Evolutionary conservation across 192 early-diverging fungal species (phyloP), one percentile per base, ranked within the genome.

Genomic region (Pilobolus umbonatus): DNA sequence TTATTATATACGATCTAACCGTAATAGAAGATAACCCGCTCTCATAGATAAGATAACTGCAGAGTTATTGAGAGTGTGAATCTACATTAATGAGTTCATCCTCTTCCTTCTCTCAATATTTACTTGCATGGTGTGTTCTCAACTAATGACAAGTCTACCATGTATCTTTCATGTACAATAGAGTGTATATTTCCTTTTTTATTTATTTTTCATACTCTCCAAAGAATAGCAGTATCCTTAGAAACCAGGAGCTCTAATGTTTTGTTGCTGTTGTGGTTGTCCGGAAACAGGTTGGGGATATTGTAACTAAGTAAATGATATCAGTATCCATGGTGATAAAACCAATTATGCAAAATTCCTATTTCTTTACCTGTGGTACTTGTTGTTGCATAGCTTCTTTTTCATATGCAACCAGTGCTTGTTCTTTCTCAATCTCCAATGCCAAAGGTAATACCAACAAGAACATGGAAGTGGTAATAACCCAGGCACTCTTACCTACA

Each of bases 401-500:
- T 72, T 94, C 94, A 73, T 89, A 89, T 71, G 87, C 85, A 63
- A 89, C 78, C 67, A 93, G 77, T 61, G 86, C 86, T 64, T 87
- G 82, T 57, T 97, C 94, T 61, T 87, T 84, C 72, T 94, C 92
- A 21, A 91, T 72, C 68, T 95, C 94, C 45, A 92, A 70, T 9
- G 89, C 89, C 38, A 97, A 76, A 35, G 94, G 94, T 58, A 95
- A 71, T 44, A 88, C 81, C 11, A 97, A 70, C 4, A 97, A 73
- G 57, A 94, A 65, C 21, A 88, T 91, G 38, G 81, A 84, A 19
- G 92, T 97, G 25, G 92, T 89, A 19, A 95, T 67, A 10, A 97
- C 85, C 94, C 94, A 97, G 31, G 87, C 81, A 19, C 83, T 82
- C 72, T 90, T 92, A 25, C 92, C 92, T 19, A 85, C 76, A 68